phyloP scores from a whole-genome alignment of 1,139 yeast genomes.

The Pichia sorboxylosa region DNA sequence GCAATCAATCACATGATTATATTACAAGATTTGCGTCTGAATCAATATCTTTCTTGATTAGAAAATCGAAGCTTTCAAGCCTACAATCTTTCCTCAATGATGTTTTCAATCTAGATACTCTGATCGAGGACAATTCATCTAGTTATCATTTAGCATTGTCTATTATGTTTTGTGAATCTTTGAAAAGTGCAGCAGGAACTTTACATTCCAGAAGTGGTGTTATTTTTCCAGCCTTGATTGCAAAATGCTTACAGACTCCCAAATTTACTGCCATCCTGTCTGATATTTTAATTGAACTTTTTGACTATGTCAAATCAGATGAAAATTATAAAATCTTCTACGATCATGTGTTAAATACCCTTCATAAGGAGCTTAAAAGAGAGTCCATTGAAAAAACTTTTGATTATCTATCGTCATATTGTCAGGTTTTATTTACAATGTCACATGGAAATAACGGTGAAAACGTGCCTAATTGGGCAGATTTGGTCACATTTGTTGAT shows the following conservation, averaged over 20 bases:
- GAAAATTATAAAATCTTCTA: slow-evolving; percentile 39
- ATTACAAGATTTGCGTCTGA: slow-evolving; percentile 82
- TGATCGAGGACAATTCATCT: slow-evolving; percentile 12
- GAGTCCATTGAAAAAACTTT: slow-evolving; percentile 1
- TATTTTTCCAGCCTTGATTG: slow-evolving; percentile 37
- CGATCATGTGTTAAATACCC: slow-evolving; percentile 19
- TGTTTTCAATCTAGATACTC: slow-evolving; percentile 27
- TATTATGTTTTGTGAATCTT: slow-evolving; percentile 58
- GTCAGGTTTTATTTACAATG: slow-evolving; percentile 30
- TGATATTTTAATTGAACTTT: slow-evolving; percentile 48
- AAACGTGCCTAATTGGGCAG: slow-evolving; percentile 39
- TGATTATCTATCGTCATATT: slow-evolving; percentile 12
- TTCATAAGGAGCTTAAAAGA: slow-evolving; percentile 1
- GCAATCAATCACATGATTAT: slow-evolving; percentile 41
- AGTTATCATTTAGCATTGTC: slow-evolving; percentile 45
- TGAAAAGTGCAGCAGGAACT: slow-evolving; percentile 59
- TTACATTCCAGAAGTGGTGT: slow-evolving; percentile 60
- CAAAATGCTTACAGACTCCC: slow-evolving; percentile 24
- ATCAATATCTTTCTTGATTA: slow-evolving; percentile 71
- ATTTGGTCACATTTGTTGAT: slow-evolving; percentile 11
- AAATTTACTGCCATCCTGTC: slow-evolving; percentile 36
- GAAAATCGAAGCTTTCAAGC: slow-evolving; percentile 48
- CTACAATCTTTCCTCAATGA: slow-evolving; percentile 37
- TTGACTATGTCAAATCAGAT: slow-evolving; percentile 44
- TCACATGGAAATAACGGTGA: slow-evolving; percentile 60